phyloP scores from a whole-genome alignment of 106 monocot species.

The Acorus calamus region DNA sequence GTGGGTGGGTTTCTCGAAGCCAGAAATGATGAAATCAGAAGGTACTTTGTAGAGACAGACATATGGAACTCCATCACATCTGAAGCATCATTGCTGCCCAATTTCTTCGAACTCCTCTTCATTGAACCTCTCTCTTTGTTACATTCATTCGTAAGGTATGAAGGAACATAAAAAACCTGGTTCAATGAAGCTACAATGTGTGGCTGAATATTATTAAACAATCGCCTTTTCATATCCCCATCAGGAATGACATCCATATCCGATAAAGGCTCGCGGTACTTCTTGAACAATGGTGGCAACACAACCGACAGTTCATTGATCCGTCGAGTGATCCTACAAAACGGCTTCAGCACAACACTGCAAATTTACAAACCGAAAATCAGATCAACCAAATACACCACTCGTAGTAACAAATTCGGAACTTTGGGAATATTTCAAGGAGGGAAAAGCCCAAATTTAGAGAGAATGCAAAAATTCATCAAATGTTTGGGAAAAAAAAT shows the following conservation, averaged over 20 bases:
- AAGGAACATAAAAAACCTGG: conserved; percentile 39
- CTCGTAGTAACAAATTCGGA: background rate
- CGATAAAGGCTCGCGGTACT: conserved; percentile 63
- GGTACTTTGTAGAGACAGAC: conserved; percentile 81
- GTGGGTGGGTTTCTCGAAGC: conserved; percentile 94
- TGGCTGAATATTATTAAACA: conserved; percentile 53
- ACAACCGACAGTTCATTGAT: conserved; percentile 61
- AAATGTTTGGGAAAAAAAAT: conserved; percentile 2
- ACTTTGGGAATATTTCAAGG: background rate
- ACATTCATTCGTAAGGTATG: conserved; percentile 10
- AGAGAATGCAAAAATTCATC: background rate
- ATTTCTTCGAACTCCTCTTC: conserved; percentile 33
- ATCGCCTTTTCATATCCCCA: conserved; percentile 67
- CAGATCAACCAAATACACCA: background rate
- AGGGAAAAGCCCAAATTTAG: background rate
- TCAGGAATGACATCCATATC: conserved; percentile 59
- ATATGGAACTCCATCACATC: conserved; percentile 83
- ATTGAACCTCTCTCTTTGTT: conserved; percentile 11
- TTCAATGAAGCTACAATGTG: conserved; percentile 46
- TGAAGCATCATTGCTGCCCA: conserved; percentile 13
- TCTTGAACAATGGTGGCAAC: conserved; percentile 55
- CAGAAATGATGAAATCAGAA: conserved; percentile 86
- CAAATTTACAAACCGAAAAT: background rate
- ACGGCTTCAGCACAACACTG: conserved; percentile 73
- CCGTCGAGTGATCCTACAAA: conserved; percentile 58